Evolutionary conservation across 371 early-diverging fungal species (phyloP).

Genomic region (Mortierella sp.): DNA sequence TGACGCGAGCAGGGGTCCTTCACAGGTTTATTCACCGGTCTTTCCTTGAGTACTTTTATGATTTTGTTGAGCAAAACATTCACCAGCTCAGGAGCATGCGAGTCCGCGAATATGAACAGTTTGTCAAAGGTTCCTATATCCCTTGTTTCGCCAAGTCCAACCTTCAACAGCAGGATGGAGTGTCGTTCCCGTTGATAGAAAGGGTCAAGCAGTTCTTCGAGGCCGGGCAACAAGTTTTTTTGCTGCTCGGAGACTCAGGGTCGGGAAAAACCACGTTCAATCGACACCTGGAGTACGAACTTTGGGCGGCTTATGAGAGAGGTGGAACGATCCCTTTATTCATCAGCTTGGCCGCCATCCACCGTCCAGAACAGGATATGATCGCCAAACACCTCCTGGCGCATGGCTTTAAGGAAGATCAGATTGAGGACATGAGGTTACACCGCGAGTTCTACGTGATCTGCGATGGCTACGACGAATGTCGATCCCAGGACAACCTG

Average conservation of each 20-base stretch:
- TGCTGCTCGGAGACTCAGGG: neutral
- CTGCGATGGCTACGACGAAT: constrained; percentile 30
- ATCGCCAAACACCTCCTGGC: constrained; percentile 3
- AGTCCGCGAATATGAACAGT: neutral
- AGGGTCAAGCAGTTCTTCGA: neutral
- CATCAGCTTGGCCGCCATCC: neutral
- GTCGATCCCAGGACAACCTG: neutral
- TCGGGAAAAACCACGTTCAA: neutral
- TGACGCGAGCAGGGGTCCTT: neutral
- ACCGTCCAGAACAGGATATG: neutral
- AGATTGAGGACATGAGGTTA: constrained; percentile 13
- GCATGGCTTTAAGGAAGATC: neutral
- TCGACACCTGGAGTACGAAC: neutral
- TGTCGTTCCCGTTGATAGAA: neutral
- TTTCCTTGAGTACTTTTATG: neutral
- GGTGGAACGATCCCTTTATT: neutral
- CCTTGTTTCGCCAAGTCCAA: neutral
- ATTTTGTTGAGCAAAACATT: neutral
- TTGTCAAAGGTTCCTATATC: neutral
- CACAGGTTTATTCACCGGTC: neutral
- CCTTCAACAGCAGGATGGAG: neutral
- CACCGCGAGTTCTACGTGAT: constrained; percentile 15
- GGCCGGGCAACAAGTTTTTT: neutral
- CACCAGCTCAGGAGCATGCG: neutral
- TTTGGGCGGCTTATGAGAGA: neutral